These are phyloP conservation scores for Fusarium annulatum DNA, from an alignment of 2,329 filamentous ascomycete genomes.

Conservation along the genomic window DNA sequence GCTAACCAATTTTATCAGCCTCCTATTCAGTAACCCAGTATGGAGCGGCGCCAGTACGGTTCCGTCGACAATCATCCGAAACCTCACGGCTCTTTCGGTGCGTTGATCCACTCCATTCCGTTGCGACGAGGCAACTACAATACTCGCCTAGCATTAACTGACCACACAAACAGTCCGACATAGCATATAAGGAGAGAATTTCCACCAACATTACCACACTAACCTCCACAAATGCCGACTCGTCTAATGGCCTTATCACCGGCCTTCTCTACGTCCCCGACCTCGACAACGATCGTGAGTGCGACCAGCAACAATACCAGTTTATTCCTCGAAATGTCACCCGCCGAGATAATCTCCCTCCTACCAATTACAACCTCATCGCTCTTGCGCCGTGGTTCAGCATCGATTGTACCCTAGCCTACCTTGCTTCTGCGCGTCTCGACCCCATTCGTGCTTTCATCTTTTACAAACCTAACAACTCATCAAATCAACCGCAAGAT, in stretches of 20 bases:
- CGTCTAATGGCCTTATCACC: slow-evolving; percentile 70
- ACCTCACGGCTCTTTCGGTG: slow-evolving; percentile 67
- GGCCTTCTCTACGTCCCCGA: slow-evolving; percentile 90
- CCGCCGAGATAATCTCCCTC: slow-evolving; percentile 74
- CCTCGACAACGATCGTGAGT: slow-evolving; percentile 67
- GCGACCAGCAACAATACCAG: slow-evolving; percentile 69
- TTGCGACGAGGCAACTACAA: not conserved
- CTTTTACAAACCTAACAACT: slow-evolving; percentile 70
- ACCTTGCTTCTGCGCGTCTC: slow-evolving; percentile 69
- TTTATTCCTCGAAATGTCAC: slow-evolving; percentile 82
- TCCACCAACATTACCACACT: slow-evolving; percentile 77
- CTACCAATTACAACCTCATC: slow-evolving; percentile 77
- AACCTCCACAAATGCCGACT: slow-evolving; percentile 72
- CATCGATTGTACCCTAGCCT: slow-evolving; percentile 76
- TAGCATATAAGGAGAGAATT: slow-evolving; percentile 65
- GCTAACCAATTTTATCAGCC: slow-evolving; percentile 52
- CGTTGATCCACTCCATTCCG: slow-evolving; percentile 43
- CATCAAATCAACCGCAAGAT: slow-evolving; percentile 71
- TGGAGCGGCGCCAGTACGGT: slow-evolving; percentile 62
- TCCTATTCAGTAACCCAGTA: slow-evolving; percentile 70
- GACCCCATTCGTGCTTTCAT: slow-evolving; percentile 72
- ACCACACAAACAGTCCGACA: slow-evolving; percentile 51
- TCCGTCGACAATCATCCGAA: slow-evolving; percentile 65
- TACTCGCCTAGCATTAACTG: slow-evolving; percentile 22
- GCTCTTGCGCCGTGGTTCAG: slow-evolving; percentile 90